Conservation (phyloP, 1,139 yeast species). For the Blastobotrys apis region DNA sequence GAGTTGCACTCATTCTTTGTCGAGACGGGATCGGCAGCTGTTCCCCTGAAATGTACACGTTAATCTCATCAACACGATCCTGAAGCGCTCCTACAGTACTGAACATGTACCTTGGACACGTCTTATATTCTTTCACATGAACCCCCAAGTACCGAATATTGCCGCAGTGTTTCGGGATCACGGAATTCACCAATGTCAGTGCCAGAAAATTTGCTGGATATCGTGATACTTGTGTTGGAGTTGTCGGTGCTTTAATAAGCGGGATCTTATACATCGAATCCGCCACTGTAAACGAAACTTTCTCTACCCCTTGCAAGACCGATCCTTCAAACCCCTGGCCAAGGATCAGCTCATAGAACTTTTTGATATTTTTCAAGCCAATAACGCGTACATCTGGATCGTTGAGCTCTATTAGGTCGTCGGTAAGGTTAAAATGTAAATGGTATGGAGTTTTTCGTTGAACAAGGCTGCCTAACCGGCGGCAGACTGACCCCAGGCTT, state of each 20-base stretch:
- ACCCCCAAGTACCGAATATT: constrained; percentile 10
- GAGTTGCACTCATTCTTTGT: constrained; percentile 5
- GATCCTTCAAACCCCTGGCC: constrained; percentile 9
- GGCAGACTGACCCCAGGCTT: neutral
- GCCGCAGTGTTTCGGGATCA: constrained; percentile 4
- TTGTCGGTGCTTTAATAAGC: constrained; percentile 6
- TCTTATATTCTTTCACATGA: constrained; percentile 7
- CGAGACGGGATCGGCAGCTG: constrained; percentile 10
- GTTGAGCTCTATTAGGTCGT: neutral
- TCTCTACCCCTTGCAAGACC: constrained; percentile 1
- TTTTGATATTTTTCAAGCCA: constrained; percentile 7
- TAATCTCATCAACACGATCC: neutral
- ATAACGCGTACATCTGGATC: constrained; percentile 5
- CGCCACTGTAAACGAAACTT: constrained; percentile 7
- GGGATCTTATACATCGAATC: constrained; percentile 10
- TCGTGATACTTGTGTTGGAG: constrained; percentile 5
- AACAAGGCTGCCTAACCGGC: neutral
- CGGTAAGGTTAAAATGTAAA: constrained; percentile 7
- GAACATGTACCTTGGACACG: constrained; percentile 10
- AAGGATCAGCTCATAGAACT: constrained; percentile 7
- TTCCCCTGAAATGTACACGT: constrained; percentile 5
- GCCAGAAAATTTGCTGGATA: constrained; percentile 9
- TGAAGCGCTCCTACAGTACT: neutral
- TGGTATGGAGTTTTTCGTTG: neutral
- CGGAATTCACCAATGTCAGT: neutral